Conservation (phyloP, 2,329 filamentous ascomycete species). For the Ophiosphaerella korrae region DNA sequence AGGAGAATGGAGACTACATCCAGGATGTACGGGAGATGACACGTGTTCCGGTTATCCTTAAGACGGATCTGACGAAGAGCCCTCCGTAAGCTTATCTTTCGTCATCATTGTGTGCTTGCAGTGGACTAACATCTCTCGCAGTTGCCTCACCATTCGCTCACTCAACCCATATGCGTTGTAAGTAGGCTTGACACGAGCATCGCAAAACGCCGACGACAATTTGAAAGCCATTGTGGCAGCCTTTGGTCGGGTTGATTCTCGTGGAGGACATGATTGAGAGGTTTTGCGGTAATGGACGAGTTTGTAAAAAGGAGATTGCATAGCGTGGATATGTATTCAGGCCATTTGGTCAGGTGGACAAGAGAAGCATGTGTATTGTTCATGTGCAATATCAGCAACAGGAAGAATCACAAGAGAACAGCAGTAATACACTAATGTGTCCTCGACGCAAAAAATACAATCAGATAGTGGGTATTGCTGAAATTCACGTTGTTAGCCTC, state of each 20-base stretch:
- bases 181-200: constrained; percentile 13
- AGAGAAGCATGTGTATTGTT: constrained; percentile 38
- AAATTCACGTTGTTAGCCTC: constrained; percentile 24
- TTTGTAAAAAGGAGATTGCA: constrained; percentile 42
- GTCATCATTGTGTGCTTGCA: not conserved
- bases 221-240: not conserved
- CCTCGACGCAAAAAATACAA: constrained; percentile 18
- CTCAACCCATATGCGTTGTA: constrained; percentile 75
- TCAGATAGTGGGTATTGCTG: constrained; percentile 19
- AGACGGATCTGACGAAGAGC: constrained; percentile 98
- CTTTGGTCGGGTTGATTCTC: not conserved
- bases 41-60: constrained; percentile 93
- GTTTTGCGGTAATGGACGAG: constrained; percentile 20
- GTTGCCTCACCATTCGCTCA: constrained; percentile 82
- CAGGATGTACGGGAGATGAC: constrained; percentile 99
- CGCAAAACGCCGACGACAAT: constrained; percentile 3
- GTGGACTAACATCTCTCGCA: constrained; percentile 44
- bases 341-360: constrained; percentile 16
- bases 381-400: constrained; percentile 30
- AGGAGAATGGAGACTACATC: constrained; percentile 94
- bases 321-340: constrained; percentile 36
- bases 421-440: constrained; percentile 41
- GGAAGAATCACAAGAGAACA: constrained; percentile 12
- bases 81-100: constrained; percentile 79
- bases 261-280: constrained; percentile 2